Evolutionary conservation across 1,284 basidiomycete species (phyloP).

Genomic region (Fomitiporia mediterranea): DNA sequence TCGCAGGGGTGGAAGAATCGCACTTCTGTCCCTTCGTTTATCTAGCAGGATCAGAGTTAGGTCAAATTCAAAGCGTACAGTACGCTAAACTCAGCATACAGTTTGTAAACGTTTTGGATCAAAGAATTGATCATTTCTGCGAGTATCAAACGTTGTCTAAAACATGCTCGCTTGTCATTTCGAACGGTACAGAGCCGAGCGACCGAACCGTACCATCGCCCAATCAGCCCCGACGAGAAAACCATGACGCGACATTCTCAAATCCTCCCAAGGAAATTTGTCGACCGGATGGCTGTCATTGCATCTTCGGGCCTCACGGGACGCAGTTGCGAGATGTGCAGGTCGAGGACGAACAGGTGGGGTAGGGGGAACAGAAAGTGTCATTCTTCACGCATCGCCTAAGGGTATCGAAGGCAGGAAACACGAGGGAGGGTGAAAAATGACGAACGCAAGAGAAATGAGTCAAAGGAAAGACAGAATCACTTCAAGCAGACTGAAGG

Average conservation of each 20-base stretch:
- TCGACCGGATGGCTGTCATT: background rate
- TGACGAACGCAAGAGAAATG: background rate
- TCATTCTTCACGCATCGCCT: background rate
- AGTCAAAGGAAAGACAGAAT: conserved; percentile 2
- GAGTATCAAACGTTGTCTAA: conserved; percentile 8
- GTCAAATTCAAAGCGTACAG: background rate
- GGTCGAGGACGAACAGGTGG: background rate
- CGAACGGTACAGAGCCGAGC: background rate
- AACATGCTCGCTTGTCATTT: background rate
- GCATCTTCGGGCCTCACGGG: background rate
- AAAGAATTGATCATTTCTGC: conserved; percentile 5
- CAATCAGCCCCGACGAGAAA: conserved; percentile 1
- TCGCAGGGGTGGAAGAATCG: background rate
- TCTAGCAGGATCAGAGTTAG: background rate
- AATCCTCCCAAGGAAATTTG: background rate
- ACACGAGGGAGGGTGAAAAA: background rate
- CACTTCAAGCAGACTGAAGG: background rate
- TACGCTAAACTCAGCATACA: background rate
- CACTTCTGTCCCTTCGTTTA: conserved; percentile 2
- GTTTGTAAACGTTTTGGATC: conserved; percentile 9
- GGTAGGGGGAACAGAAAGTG: background rate
- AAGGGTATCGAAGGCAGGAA: background rate
- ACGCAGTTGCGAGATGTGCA: background rate
- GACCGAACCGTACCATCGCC: background rate
- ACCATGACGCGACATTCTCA: background rate